Evolutionary conservation across 2,329 filamentous ascomycete species (phyloP).

Genomic region (Sporothrix dimorphospora): DNA sequence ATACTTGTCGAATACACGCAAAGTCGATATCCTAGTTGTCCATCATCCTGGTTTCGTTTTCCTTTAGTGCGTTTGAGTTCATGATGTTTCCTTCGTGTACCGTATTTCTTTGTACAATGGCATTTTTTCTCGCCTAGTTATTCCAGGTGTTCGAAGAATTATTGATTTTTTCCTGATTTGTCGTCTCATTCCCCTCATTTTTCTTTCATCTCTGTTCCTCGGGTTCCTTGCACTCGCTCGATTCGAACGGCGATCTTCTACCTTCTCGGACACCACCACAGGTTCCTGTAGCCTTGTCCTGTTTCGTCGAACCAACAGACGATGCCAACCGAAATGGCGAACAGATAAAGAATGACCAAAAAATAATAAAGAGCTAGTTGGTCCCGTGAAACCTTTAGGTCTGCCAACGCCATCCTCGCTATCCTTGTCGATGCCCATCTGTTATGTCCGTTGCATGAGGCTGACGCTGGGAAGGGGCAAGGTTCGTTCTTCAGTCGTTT

Average conservation of each 20-base stretch:
- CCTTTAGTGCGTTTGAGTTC: neutral
- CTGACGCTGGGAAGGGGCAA: neutral
- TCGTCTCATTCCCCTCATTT: neutral
- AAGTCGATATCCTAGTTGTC: neutral
- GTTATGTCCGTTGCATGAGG: neutral
- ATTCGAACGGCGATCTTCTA: neutral
- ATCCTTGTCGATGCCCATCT: neutral
- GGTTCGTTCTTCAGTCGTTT: neutral
- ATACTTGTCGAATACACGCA: neutral
- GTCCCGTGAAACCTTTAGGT: neutral
- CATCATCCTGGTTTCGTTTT: neutral
- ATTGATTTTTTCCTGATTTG: neutral
- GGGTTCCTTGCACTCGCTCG: neutral
- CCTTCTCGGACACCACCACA: neutral
- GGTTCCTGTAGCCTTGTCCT: conserved; percentile 5
- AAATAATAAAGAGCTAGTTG: neutral
- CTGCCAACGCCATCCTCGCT: too few species aligned
- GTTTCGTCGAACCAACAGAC: conserved; percentile 4
- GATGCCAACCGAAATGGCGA: neutral
- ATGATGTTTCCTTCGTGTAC: neutral
- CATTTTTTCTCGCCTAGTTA: neutral
- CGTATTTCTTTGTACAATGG: neutral
- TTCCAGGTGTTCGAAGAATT: neutral
- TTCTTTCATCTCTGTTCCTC: neutral
- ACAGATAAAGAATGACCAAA: neutral